Base-by-base conservation (phyloP, 768 basidiomycete genomes). In the Pulveroboletus ravenelii region DNA sequence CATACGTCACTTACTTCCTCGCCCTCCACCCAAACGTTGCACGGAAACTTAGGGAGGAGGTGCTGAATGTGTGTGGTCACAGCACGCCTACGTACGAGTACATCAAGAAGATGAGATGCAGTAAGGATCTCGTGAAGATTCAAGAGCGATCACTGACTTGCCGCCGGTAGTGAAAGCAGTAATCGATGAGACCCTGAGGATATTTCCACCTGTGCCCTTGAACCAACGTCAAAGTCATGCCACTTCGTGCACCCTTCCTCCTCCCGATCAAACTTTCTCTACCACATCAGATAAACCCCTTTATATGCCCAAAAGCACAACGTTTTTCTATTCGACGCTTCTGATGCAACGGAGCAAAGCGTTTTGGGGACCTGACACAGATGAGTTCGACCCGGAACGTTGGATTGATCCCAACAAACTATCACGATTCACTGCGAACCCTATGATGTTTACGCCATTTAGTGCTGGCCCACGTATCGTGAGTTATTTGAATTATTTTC, bases 171-270 rank as follows among this genome's bases (percentile, higher is more conserved):
- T 87, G 73, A 79, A 81, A 51, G 87, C 87, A 10, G 85, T 89
- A 34, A 78, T 91, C 37, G 86, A 90, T 53, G 89, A 92, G 61
- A 83, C 83, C 0, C 73, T 92, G 20, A 76, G 89, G 15, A 69
- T 92, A 1, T 92, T 84, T 69, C 88, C 88, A 4, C 86, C 89
- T 7, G 85, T 91, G 0, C 87, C 88, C 7, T 67, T 87, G 37
- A 89, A 89, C 59, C 70, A 80, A 36, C 77, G 86, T 31, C 81
- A 85, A 67, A 75, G 72, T 36, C 77, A 83, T 39, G 58, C 70
- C 1, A 59, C 66, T 3, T 64, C 78, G 14, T 78, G 78, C 56
- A 68, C 76, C 1, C 69, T 85, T 9, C 84, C 82, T 6, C 70
- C 65, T 2, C 70, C 79, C 14, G 81, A 82, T 52, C 62, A 63